A percentile compares a stretch with the other conserved stretches of the same genome.
phyloP scores from a whole-genome alignment of 257 asterid species.

The Cruciata laevipes region DNA sequence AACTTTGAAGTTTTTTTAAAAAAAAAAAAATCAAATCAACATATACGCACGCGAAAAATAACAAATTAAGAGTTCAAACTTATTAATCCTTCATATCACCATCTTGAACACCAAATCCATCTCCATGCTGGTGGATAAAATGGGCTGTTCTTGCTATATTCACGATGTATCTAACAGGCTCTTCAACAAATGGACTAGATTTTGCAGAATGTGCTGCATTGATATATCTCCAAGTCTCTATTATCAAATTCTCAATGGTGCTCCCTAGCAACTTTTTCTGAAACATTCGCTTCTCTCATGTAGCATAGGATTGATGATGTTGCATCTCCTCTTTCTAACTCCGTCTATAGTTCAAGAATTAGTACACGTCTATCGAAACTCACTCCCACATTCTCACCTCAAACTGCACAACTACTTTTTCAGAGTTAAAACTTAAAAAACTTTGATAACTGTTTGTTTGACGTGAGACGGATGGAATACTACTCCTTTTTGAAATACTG shows the following conservation, averaged over 20 bases:
- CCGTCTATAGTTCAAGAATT: slow-evolving; percentile 31
- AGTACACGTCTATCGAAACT: too few relatives aligned
- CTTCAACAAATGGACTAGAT: not conserved
- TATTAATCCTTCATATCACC: not conserved
- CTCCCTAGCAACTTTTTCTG: slow-evolving; percentile 36
- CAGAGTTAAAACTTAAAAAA: too few relatives aligned
- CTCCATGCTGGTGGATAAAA: slow-evolving; percentile 52
- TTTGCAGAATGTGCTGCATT: slow-evolving; percentile 19
- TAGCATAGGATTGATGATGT: slow-evolving; percentile 51
- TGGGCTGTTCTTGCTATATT: slow-evolving; percentile 40
- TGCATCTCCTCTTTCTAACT: slow-evolving; percentile 53
- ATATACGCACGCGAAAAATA: too few relatives aligned
- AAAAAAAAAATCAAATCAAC: too few relatives aligned
- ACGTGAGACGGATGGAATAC: too few relatives aligned
- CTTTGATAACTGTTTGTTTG: too few relatives aligned
- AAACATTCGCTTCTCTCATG: slow-evolving; percentile 44
- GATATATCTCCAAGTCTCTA: slow-evolving; percentile 35
- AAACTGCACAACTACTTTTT: too few relatives aligned
- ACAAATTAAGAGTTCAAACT: too few relatives aligned
- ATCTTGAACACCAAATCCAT: slow-evolving; percentile 56
- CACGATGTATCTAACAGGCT: slow-evolving; percentile 18
- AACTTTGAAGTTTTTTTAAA: too few relatives aligned
- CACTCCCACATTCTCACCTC: too few relatives aligned
- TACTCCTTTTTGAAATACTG: too few relatives aligned
- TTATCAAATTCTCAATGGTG: slow-evolving; percentile 23